phyloP scores from a whole-genome alignment of 2,329 filamentous ascomycete genomes.

The Calonectria multiphialidica region DNA sequence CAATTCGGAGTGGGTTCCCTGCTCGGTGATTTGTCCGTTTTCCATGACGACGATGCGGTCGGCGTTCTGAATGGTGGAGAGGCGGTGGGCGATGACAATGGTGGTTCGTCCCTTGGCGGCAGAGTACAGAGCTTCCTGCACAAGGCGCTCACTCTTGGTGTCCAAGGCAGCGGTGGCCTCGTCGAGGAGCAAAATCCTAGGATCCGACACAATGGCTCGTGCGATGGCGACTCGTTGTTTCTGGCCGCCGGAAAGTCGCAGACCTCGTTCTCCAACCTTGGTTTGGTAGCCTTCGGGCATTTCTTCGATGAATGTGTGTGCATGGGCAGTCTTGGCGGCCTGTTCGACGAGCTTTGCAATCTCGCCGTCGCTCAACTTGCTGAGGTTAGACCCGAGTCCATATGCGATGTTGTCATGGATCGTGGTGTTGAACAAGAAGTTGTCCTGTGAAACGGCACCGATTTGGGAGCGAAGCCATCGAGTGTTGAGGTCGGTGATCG shows the following conservation, averaged over 20 bases:
- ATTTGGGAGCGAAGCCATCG: constrained; percentile 7
- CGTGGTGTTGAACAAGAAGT: constrained; percentile 5
- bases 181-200: constrained; percentile 86
- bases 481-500: constrained; percentile 11
- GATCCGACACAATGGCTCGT: constrained; percentile 88
- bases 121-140: constrained; percentile 83
- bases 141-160: constrained; percentile 81
- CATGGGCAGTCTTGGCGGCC: constrained; percentile 3
- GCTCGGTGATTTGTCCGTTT: constrained; percentile 85
- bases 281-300: constrained; percentile 89
- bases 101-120: constrained; percentile 89
- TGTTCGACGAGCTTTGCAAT: neutral
- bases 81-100: constrained; percentile 90
- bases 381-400: neutral
- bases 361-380: neutral
- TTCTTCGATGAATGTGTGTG: constrained; percentile 76
- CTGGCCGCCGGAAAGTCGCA: constrained; percentile 88
- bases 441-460: neutral
- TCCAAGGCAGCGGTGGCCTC: constrained; percentile 85
- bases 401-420: constrained; percentile 12
- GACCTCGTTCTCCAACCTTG: constrained; percentile 87
- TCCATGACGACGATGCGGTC: constrained; percentile 97
- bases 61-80: constrained; percentile 93
- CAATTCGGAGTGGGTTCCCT: constrained; percentile 81
- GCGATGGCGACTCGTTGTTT: constrained; percentile 96